These are phyloP conservation scores for Trichoderma simmonsii DNA, from an alignment of 2,329 filamentous ascomycete genomes.

Conservation along the genomic window DNA sequence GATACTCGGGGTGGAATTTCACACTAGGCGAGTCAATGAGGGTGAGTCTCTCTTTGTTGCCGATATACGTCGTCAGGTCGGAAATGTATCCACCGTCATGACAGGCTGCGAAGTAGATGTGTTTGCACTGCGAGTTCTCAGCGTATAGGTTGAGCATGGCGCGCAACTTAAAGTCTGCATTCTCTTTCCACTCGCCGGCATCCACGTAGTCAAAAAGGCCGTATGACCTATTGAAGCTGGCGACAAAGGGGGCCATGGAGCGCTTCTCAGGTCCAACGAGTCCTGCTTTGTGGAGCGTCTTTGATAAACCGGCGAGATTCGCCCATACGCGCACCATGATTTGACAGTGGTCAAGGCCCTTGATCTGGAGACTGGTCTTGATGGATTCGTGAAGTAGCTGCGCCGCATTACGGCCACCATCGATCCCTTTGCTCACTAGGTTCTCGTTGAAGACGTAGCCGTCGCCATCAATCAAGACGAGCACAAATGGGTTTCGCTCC, in stretches of 20 bases:
- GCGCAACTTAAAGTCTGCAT: constrained; percentile 58
- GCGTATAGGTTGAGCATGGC: constrained; percentile 48
- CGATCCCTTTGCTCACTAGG: neutral
- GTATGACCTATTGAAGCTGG: constrained; percentile 55
- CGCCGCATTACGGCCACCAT: neutral
- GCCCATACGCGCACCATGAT: neutral
- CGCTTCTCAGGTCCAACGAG: neutral
- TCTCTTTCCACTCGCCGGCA: constrained; percentile 58
- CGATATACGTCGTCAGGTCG: neutral
- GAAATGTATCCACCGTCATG: neutral
- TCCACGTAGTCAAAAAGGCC: constrained; percentile 61
- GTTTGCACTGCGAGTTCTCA: constrained; percentile 46
- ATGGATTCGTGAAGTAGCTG: neutral
- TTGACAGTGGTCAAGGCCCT: neutral
- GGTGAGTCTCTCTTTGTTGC: neutral
- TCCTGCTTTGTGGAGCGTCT: neutral
- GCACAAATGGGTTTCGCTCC: constrained; percentile 55
- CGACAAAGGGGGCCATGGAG: neutral
- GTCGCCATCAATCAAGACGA: constrained; percentile 61
- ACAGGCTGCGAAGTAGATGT: neutral
- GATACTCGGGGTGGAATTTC: neutral
- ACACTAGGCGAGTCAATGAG: neutral
- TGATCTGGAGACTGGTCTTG: neutral
- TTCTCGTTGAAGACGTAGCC: constrained; percentile 41
- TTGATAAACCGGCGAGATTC: neutral